These are phyloP conservation scores for Mycena haematopus DNA, from an alignment of 768 basidiomycete genomes.

Conservation along the genomic window DNA sequence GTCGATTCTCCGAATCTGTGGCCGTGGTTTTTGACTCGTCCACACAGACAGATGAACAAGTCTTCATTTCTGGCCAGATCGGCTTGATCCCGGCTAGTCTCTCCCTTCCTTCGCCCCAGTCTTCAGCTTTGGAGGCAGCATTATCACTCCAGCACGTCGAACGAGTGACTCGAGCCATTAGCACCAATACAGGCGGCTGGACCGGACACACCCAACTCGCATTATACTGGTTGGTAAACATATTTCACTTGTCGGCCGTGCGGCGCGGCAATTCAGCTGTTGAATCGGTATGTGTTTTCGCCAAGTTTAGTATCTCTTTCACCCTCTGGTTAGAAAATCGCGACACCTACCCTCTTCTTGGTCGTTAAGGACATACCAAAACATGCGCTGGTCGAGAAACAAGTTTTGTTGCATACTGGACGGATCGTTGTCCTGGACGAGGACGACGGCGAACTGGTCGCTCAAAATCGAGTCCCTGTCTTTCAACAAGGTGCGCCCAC, in stretches of 20 bases:
- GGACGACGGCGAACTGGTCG: slow-evolving; percentile 51
- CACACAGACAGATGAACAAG: slow-evolving; percentile 68
- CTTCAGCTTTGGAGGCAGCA: slow-evolving; percentile 68
- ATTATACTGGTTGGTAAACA: slow-evolving; percentile 75
- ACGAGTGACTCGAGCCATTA: slow-evolving; percentile 68
- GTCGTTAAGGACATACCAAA: slow-evolving; percentile 73
- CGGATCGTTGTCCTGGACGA: slow-evolving; percentile 53
- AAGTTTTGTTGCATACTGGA: slow-evolving; percentile 75
- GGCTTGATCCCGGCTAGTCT: slow-evolving; percentile 83
- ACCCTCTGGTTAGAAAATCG: slow-evolving; percentile 25
- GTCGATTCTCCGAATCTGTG: slow-evolving; percentile 34
- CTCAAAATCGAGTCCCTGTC: slow-evolving; percentile 43
- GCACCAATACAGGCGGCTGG: slow-evolving; percentile 63
- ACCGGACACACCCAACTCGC: slow-evolving; percentile 64
- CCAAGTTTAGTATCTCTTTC: background rate
- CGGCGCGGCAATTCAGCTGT: slow-evolving; percentile 44
- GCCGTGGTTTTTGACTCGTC: background rate
- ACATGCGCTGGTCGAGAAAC: slow-evolving; percentile 76
- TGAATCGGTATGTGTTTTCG: slow-evolving; percentile 28
- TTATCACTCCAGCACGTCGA: slow-evolving; percentile 82
- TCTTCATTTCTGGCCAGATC: slow-evolving; percentile 97
- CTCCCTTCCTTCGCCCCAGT: slow-evolving; percentile 64
- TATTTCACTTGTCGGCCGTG: slow-evolving; percentile 45
- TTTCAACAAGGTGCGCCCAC: slow-evolving; percentile 49
- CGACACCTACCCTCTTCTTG: slow-evolving; percentile 59